Base-by-base conservation (phyloP, 768 basidiomycete species). In the Hypsizygus marmoreus region DNA sequence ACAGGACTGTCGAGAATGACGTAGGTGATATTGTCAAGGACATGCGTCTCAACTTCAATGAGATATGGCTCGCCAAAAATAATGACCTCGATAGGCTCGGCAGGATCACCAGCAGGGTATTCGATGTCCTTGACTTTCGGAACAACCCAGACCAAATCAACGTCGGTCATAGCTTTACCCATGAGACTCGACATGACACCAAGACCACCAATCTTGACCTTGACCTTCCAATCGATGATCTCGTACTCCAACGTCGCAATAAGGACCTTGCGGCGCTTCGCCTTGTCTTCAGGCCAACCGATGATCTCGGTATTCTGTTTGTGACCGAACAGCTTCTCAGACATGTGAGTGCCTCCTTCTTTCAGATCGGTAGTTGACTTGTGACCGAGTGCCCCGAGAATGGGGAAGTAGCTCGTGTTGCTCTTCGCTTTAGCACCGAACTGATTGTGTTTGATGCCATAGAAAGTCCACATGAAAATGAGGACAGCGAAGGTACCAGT, bases 111-210 rank as follows among this genome's bases (percentile, higher is more conserved):
- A 30, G 82, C 77, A 23, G 94, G 94, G 60, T 97, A 97, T 38
- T 95, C 93, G 10, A 97, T 53, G 58, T 95, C 94, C 69, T 93
- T 93, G 56, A 97, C 94, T 62, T 97, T 97, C 34, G 94, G 94
- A 13, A 95, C 62, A 38, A 97, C 86, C 94, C 94, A 97, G 45
- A 97, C 73, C 34, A 97, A 72, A 63, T 95, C 94, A 42, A 95
- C 94, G 61, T 97, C 94, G 36, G 88, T 90, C 94, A 97, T 97
- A 4, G 94, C 93, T 67, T 95, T 97, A 53, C 94, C 94, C 94
- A 97, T 97, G 26, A 97, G 74, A 66, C 86, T 86, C 3, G 94
- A 95, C 94, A 97, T 97, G 71, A 95, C 94, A 75, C 94, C 94
- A 14, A 97, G 77, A 67, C 94, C 94, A 71, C 94, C 94, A 53